Percentiles rank a stretch among this genome's conserved stretches.
phyloP scores from a whole-genome alignment of 2,329 filamentous ascomycete species.

The Emericellopsis cladophorae region DNA sequence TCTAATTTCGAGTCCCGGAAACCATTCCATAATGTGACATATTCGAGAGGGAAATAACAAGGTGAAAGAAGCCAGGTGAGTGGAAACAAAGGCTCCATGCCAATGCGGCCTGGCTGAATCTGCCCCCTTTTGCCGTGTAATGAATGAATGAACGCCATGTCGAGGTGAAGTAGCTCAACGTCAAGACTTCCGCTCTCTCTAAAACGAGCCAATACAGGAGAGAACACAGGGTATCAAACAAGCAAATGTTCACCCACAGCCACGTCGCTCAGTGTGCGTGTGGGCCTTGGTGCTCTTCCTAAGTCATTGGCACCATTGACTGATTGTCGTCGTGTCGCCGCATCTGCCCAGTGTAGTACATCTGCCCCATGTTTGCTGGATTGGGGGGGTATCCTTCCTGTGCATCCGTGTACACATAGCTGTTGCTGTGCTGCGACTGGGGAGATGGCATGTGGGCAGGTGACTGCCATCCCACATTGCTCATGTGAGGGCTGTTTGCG shows the following conservation, averaged over 20 bases:
- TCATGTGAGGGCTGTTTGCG: slow-evolving; percentile 79
- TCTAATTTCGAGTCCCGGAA: too few relatives aligned
- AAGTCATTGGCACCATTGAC: slow-evolving; percentile 24
- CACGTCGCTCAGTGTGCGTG: too few relatives aligned
- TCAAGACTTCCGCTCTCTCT: too few relatives aligned
- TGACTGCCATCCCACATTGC: slow-evolving; percentile 72
- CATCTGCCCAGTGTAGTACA: slow-evolving; percentile 62
- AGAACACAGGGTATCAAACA: too few relatives aligned
- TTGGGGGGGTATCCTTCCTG: slow-evolving; percentile 51
- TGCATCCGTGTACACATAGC: slow-evolving; percentile 73
- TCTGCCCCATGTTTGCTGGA: slow-evolving; percentile 44
- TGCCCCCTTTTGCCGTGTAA: too few relatives aligned
- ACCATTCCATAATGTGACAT: not conserved
- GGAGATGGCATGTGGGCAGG: slow-evolving; percentile 63
- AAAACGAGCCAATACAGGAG: too few relatives aligned
- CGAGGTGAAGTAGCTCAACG: too few relatives aligned
- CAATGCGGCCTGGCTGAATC: too few relatives aligned
- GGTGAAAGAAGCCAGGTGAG: not conserved
- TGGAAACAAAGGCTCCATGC: too few relatives aligned
- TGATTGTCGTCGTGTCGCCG: slow-evolving; percentile 65
- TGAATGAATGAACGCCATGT: too few relatives aligned
- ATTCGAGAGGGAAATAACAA: not conserved
- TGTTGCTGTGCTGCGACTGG: slow-evolving; percentile 53
- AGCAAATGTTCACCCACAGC: too few relatives aligned
- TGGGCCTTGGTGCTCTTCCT: slow-evolving; percentile 1